Conservation (phyloP, 2,329 filamentous ascomycete species). For the Colletotrichum caudatum region DNA sequence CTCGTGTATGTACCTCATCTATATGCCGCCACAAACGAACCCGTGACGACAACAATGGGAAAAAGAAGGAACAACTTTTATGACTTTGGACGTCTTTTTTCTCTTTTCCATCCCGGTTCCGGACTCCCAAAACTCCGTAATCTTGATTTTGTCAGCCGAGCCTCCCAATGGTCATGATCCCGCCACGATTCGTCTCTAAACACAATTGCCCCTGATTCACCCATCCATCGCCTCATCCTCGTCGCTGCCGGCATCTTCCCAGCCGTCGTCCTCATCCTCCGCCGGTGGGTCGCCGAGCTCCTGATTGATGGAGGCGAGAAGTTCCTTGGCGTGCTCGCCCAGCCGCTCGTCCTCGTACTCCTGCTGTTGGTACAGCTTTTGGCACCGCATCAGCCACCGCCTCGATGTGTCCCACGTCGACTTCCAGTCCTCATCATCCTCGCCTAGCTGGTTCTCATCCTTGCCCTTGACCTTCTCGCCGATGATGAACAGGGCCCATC, state of each 20-base stretch:
- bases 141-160: not conserved
- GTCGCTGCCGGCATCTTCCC: slow-evolving; percentile 60
- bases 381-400: slow-evolving; percentile 84
- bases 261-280: slow-evolving; percentile 64
- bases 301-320: slow-evolving; percentile 72
- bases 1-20: slow-evolving; percentile 22
- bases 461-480: slow-evolving; percentile 73
- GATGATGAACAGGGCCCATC: slow-evolving; percentile 88
- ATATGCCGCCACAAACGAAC: slow-evolving; percentile 3
- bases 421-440: slow-evolving; percentile 65
- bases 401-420: slow-evolving; percentile 79
- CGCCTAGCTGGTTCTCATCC: slow-evolving; percentile 43
- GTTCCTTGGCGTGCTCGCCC: slow-evolving; percentile 79
- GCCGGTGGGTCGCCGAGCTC: slow-evolving; percentile 72
- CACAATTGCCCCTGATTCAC: slow-evolving; percentile 29
- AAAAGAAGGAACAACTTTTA: not conserved
- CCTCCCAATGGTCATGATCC: not conserved
- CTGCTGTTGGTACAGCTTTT: slow-evolving; percentile 81
- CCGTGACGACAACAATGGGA: not conserved
- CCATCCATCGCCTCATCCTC: slow-evolving; percentile 66
- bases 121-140: slow-evolving; percentile 26
- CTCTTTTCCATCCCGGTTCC: slow-evolving; percentile 18
- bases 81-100: slow-evolving; percentile 9
- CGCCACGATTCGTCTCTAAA: not conserved
- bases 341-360: slow-evolving; percentile 89